Evolutionary conservation across 768 basidiomycete species (phyloP).

Genomic region (Lactifluus rugatus): DNA sequence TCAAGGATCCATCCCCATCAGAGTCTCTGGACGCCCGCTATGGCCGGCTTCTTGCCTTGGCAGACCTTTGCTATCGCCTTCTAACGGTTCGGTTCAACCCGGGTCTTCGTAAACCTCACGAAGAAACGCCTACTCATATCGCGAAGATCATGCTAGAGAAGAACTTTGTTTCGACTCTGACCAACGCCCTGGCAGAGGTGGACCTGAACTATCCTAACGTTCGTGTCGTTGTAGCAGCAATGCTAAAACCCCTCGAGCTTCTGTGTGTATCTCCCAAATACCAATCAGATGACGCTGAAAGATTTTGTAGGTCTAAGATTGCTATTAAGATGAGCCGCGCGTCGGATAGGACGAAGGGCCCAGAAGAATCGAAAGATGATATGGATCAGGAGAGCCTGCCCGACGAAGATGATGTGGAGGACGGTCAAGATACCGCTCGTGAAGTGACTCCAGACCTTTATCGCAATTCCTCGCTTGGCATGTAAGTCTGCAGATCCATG

Average conservation of each 20-base stretch:
- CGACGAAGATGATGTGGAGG: constrained; percentile 46
- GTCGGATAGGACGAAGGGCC: constrained; percentile 52
- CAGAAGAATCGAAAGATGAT: constrained; percentile 36
- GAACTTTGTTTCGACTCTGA: constrained; percentile 84
- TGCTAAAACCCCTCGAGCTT: constrained; percentile 82
- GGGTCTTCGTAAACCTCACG: constrained; percentile 42
- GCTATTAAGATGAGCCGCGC: constrained; percentile 97
- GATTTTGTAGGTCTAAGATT: constrained; percentile 63
- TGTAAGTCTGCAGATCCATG: constrained; percentile 42
- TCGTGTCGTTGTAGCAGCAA: constrained; percentile 72
- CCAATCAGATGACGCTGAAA: not conserved
- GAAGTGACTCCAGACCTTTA: constrained; percentile 91
- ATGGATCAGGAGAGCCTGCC: constrained; percentile 40
- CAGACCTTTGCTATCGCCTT: constrained; percentile 81
- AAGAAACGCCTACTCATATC: constrained; percentile 79
- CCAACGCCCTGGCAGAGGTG: constrained; percentile 79
- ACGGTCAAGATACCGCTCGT: constrained; percentile 50
- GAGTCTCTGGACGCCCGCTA: constrained; percentile 66
- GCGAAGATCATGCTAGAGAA: constrained; percentile 99
- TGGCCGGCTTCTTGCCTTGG: constrained; percentile 76
- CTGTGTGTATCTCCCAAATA: constrained; percentile 46
- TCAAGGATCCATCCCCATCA: constrained; percentile 63
- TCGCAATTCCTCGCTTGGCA: constrained; percentile 91
- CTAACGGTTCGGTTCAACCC: constrained; percentile 67
- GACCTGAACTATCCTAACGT: constrained; percentile 95